phyloP scores from a whole-genome alignment of 306 rosid genomes.

The Cucurbita pepo region DNA sequence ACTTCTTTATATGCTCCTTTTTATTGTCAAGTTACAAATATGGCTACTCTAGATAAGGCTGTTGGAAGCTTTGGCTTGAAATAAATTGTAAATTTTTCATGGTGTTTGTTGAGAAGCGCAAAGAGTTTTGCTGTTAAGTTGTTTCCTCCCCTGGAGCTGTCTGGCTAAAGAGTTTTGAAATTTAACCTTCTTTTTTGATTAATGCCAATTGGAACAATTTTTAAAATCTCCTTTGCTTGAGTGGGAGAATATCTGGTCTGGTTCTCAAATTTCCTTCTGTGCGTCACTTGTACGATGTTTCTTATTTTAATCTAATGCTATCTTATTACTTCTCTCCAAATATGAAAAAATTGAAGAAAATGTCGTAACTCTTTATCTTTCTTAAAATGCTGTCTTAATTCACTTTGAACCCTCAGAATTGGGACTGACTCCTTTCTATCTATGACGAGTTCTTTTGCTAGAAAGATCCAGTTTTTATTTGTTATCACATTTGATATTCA shows the following conservation, averaged over 20 bases:
- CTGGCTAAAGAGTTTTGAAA: neutral
- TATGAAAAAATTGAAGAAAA: neutral
- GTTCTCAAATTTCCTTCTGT: neutral
- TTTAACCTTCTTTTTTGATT: neutral
- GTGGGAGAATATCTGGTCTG: neutral
- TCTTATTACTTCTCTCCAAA: neutral
- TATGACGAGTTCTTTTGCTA: neutral
- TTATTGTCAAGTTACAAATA: neutral
- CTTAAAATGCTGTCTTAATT: neutral
- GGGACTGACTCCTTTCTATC: neutral
- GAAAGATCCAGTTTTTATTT: neutral
- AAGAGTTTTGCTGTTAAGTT: neutral
- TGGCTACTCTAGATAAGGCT: neutral
- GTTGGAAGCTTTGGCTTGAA: neutral
- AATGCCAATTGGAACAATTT: neutral
- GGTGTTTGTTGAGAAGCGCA: neutral
- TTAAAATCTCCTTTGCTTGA: neutral
- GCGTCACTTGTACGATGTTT: neutral
- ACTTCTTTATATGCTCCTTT: neutral
- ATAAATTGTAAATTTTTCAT: neutral
- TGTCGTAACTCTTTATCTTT: neutral
- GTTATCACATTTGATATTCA: neutral
- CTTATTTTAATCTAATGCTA: neutral
- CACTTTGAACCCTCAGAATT: neutral
- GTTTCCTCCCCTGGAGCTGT: neutral